A percentile compares a stretch with the other conserved stretches of the same genome.
These are phyloP conservation scores for Paradendryphiella salina DNA, from an alignment of 2,329 filamentous ascomycete species.

Conservation along the genomic window DNA sequence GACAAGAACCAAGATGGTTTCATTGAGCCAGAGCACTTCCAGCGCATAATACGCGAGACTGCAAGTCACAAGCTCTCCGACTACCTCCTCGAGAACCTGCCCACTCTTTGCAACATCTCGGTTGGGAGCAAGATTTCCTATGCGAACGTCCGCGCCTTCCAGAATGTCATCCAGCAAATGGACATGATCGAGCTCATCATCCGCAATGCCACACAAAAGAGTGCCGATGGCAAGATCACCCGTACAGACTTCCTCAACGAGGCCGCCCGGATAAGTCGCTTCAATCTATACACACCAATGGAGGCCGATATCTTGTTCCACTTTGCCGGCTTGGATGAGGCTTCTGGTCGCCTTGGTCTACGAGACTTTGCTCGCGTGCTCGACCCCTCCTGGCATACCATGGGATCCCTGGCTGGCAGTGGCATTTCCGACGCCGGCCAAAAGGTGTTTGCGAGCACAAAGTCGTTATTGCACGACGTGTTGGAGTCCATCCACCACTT, in stretches of 20 bases:
- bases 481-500: conserved; percentile 89
- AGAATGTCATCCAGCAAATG: conserved; percentile 98
- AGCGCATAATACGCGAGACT: conserved; percentile 93
- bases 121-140: conserved; percentile 93
- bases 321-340: conserved; percentile 90
- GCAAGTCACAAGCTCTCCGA: conserved; percentile 96
- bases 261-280: conserved; percentile 85
- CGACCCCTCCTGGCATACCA: conserved; percentile 85
- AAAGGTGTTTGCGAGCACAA: conserved; percentile 59
- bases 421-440: conserved; percentile 52
- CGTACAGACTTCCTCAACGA: conserved; percentile 93
- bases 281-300: conserved; percentile 97
- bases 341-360: conserved; percentile 80
- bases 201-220: conserved; percentile 81
- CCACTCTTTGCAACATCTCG: conserved; percentile 93
- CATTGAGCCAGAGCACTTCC: conserved; percentile 94
- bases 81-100: conserved; percentile 86
- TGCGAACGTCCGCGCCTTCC: conserved; percentile 94
- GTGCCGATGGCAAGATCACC: conserved; percentile 88
- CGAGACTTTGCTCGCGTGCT: conserved; percentile 92
- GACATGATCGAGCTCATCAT: conserved; percentile 94
- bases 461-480: conserved; percentile 64
- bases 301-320: conserved; percentile 98
- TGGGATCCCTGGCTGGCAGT: conserved; percentile 56
- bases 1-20: conserved; percentile 92